Base-by-base conservation (phyloP, 768 basidiomycete species). In the Agaricus blazei region DNA sequence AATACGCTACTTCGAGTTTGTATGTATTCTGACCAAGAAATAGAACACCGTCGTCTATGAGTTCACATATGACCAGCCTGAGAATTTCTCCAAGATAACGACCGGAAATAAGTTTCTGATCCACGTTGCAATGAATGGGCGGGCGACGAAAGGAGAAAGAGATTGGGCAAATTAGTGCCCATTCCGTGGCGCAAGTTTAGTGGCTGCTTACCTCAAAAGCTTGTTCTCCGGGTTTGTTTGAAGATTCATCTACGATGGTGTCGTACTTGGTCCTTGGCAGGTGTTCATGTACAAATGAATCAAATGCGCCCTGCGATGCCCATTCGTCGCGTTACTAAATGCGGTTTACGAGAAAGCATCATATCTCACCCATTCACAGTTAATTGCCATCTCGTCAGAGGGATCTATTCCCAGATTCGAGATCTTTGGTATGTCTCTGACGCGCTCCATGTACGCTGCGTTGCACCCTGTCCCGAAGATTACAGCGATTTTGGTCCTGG, bases 401-500 rank as follows among this genome's bases (percentile, higher is more conserved):
- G 70, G 74, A 37, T 85, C 82, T 59, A 95, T 77, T 1, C 85
- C 86, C n/a, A 94, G 70, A 51, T 83, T 60, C 47, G 80, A 77
- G 59, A 98, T 83, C 77, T 99, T 99, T 40, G 88, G 82, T 48
- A 98, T 94, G 62, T 87, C 83, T 41, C 75, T 79, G 14, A 93
- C 82, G 55, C 85, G 83, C 67, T 99, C 96, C 92, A 97, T 95
- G 66, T 98, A 98, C 5, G 96, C 96, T 0, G 96, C 96, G 67
- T 98, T 98, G 68, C 95, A 98, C 0, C 97, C 97, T 6, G 97
- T 99, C 38, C 97, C 97, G 64, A 98, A 96, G 64, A 99, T 98
- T 65, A 90, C 88, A 1, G 93, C 97, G 63, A 98, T 95, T 67
- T 90, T 90, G 38, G 96, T 95, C 63, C 67, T 75, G 0, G 93